Evolutionary conservation across 2,329 filamentous ascomycete species (phyloP).

Genomic region (Zasmidium citrigriseum): DNA sequence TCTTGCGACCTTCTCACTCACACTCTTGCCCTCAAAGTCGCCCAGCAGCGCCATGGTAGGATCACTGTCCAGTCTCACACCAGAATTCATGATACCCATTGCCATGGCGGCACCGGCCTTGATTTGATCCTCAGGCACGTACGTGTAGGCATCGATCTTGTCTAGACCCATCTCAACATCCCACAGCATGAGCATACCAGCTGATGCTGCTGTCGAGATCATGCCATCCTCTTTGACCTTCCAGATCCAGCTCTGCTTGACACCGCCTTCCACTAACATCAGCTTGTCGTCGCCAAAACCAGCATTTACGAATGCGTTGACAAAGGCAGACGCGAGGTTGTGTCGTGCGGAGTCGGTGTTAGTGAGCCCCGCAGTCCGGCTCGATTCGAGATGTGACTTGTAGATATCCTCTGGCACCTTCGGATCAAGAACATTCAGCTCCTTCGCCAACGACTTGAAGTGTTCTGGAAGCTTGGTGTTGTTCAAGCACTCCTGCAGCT

Average conservation of each 20-base stretch:
- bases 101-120: slow-evolving; percentile 89
- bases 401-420: slow-evolving; percentile 99
- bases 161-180: slow-evolving; percentile 90
- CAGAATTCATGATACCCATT: slow-evolving; percentile 93
- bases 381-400: slow-evolving; percentile 97
- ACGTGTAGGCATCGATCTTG: slow-evolving; percentile 93
- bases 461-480: slow-evolving; percentile 87
- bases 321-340: slow-evolving; percentile 92
- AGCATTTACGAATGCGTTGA: slow-evolving; percentile 95
- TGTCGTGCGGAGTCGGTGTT: slow-evolving; percentile 94
- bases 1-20: slow-evolving; percentile 75
- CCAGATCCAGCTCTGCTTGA: slow-evolving; percentile 95
- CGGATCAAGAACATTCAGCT: slow-evolving; percentile 93
- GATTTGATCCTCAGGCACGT: slow-evolving; percentile 78
- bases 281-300: slow-evolving; percentile 96
- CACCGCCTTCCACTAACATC: slow-evolving; percentile 82
- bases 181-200: slow-evolving; percentile 90
- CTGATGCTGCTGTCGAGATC: slow-evolving; percentile 91
- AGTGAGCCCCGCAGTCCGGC: slow-evolving; percentile 85
- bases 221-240: slow-evolving; percentile 99
- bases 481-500: slow-evolving; percentile 79
- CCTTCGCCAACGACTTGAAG: slow-evolving; percentile 91
- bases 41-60: slow-evolving; percentile 84
- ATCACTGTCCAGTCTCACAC: slow-evolving; percentile 84
- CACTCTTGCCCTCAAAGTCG: slow-evolving; percentile 77